phyloP scores from a whole-genome alignment of 2,329 filamentous ascomycete species.

The Monosporascus sp. region DNA sequence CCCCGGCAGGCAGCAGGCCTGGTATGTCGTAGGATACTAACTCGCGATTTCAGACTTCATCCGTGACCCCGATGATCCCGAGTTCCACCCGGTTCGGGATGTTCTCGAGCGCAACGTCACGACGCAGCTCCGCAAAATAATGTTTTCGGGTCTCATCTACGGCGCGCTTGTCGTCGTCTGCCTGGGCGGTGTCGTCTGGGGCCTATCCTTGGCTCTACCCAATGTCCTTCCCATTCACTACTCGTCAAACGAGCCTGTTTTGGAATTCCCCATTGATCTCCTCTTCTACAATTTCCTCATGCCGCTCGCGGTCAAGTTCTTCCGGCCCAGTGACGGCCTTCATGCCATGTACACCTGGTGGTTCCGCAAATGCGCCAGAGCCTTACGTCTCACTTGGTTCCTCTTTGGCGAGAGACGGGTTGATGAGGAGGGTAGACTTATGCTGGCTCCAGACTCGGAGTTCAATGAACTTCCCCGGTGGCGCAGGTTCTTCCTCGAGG shows the following conservation, averaged over 20 bases:
- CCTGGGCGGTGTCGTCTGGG: conserved; percentile 93
- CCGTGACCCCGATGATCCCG: conserved; percentile 93
- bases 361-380: conserved; percentile 81
- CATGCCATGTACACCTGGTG: conserved; percentile 92
- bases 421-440: conserved; percentile 74
- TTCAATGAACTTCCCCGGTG: conserved; percentile 31
- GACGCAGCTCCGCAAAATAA: conserved; percentile 91
- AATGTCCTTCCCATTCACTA: conserved; percentile 86
- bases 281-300: conserved; percentile 97
- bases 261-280: conserved; percentile 92
- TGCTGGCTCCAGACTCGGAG: conserved; percentile 34
- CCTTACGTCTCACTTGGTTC: conserved; percentile 81
- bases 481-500: conserved; percentile 41
- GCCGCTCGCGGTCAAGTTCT: conserved; percentile 76
- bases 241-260: conserved; percentile 83
- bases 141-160: conserved; percentile 93
- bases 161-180: conserved; percentile 89
- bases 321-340: conserved; percentile 79
- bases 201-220: conserved; percentile 62
- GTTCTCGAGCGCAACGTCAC: conserved; percentile 89
- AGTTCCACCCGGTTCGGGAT: conserved; percentile 95
- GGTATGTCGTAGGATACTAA: conserved; percentile 22
- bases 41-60: conserved; percentile 68
- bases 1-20: no score
- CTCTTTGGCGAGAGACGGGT: conserved; percentile 77